Evolutionary conservation across 208 protist species (phyloP).

Genomic region (Leishmania lainsoni): DNA sequence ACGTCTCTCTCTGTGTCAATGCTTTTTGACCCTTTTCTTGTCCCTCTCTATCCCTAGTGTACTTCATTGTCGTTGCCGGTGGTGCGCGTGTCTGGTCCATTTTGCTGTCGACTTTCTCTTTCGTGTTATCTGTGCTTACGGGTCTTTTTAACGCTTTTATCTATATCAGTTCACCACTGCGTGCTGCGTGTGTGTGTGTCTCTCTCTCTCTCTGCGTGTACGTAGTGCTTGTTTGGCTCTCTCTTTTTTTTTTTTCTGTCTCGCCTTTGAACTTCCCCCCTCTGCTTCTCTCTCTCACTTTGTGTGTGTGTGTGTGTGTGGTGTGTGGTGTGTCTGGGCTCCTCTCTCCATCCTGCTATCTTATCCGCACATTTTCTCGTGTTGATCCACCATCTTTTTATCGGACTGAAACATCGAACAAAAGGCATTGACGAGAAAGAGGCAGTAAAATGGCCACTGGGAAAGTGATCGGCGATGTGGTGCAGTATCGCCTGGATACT

Average conservation of each 20-base stretch:
- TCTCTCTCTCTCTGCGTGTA: background rate
- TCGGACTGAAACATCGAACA: background rate
- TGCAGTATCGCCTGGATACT: slow-evolving; percentile 65
- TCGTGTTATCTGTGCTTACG: background rate
- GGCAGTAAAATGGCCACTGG: slow-evolving; percentile 34
- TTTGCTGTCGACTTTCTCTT: background rate
- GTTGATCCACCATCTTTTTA: background rate
- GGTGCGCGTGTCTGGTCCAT: background rate
- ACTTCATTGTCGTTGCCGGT: slow-evolving; percentile 8
- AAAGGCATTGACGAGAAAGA: background rate
- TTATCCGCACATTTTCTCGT: background rate
- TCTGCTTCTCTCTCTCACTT: background rate
- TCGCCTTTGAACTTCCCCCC: background rate
- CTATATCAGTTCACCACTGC: background rate
- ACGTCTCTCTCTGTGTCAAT: background rate
- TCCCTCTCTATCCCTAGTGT: slow-evolving; percentile 2
- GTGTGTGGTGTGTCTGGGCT: background rate
- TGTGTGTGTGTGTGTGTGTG: background rate
- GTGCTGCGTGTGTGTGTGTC: background rate
- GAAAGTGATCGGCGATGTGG: slow-evolving; percentile 61
- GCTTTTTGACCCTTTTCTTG: background rate
- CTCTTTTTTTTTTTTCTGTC: slow-evolving; percentile 23
- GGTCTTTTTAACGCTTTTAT: background rate
- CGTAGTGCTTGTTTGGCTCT: background rate
- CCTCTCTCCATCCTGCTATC: background rate